These are phyloP conservation scores for Symmetrospora coprosmae DNA, from an alignment of 768 basidiomycete species.

Conservation along the genomic window DNA sequence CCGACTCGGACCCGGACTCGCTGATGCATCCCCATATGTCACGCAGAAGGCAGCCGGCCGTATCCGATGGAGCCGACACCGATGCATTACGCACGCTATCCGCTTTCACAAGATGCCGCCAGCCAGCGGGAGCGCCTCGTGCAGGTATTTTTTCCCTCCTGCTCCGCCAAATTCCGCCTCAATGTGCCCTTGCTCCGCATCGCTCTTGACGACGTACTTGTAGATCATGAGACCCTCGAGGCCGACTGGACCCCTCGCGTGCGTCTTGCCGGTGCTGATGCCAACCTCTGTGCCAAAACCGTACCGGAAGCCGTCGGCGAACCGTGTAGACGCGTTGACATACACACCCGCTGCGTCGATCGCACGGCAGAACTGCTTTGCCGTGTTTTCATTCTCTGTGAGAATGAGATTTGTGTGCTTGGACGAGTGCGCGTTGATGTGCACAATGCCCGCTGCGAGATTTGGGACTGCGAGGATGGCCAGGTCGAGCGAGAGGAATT, in stretches of 20 bases:
- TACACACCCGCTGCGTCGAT: conserved; percentile 87
- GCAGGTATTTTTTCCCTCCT: conserved; percentile 52
- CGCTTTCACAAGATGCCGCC: neutral
- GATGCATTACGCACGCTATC: too few relatives aligned
- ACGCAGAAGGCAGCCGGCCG: too few relatives aligned
- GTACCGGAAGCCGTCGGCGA: conserved; percentile 90
- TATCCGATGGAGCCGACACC: too few relatives aligned
- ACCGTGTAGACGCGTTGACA: conserved; percentile 87
- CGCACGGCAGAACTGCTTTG: conserved; percentile 64
- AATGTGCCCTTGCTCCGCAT: conserved; percentile 58
- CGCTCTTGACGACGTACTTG: conserved; percentile 83
- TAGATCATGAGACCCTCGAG: conserved; percentile 78
- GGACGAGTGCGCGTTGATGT: conserved; percentile 84
- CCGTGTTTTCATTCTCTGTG: conserved; percentile 52
- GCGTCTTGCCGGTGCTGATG: conserved; percentile 89
- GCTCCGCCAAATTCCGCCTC: conserved; percentile 71
- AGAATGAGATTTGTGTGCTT: conserved; percentile 92
- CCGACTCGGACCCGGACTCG: too few relatives aligned
- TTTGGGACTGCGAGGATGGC: conserved; percentile 65
- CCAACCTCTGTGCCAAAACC: conserved; percentile 98
- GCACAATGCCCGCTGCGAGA: conserved; percentile 58
- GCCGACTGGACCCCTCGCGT: conserved; percentile 65
- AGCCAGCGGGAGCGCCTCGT: conserved; percentile 25
- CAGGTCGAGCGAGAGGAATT: conserved; percentile 72
- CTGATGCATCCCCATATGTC: too few relatives aligned